Conservation (phyloP, 768 basidiomycete genomes). For the Naganishia kalamii region DNA sequence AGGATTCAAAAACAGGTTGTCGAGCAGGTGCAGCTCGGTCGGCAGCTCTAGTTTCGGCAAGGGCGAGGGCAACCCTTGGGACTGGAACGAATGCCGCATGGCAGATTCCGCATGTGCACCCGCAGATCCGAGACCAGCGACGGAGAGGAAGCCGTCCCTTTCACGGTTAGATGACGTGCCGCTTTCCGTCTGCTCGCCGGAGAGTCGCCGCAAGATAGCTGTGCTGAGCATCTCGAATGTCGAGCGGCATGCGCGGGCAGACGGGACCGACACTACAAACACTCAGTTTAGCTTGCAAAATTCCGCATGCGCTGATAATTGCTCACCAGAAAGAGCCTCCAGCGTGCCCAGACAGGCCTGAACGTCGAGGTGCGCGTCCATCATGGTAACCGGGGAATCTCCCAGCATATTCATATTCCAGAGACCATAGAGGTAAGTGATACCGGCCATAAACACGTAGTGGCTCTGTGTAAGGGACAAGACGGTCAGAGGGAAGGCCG, state of each 20-base stretch:
- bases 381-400: constrained; percentile 40
- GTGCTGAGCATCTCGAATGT: constrained; percentile 33
- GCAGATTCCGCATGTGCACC: constrained; percentile 17
- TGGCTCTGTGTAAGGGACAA: constrained; percentile 33
- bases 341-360: constrained; percentile 44
- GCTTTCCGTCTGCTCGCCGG: constrained; percentile 22
- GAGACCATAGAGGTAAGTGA: constrained; percentile 46
- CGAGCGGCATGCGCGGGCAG: constrained; percentile 28
- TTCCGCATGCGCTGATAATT: not conserved
- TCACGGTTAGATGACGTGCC: not conserved
- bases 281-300: not conserved
- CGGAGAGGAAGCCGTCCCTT: not conserved
- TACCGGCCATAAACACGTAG: constrained; percentile 46
- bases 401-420: constrained; percentile 46
- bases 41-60: constrained; percentile 40
- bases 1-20: constrained; percentile 47
- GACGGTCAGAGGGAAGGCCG: not conserved
- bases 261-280: constrained; percentile 28
- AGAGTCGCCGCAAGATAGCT: constrained; percentile 27
- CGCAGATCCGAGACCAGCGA: not conserved
- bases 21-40: constrained; percentile 44
- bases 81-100: constrained; percentile 31
- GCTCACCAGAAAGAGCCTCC: constrained; percentile 45
- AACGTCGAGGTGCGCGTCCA: constrained; percentile 45
- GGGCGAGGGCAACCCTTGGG: constrained; percentile 38